Evolutionary conservation across 768 basidiomycete genomes (phyloP), one percentile per base, ranked within the genome.

Genomic region (Tremella fuciformis): DNA sequence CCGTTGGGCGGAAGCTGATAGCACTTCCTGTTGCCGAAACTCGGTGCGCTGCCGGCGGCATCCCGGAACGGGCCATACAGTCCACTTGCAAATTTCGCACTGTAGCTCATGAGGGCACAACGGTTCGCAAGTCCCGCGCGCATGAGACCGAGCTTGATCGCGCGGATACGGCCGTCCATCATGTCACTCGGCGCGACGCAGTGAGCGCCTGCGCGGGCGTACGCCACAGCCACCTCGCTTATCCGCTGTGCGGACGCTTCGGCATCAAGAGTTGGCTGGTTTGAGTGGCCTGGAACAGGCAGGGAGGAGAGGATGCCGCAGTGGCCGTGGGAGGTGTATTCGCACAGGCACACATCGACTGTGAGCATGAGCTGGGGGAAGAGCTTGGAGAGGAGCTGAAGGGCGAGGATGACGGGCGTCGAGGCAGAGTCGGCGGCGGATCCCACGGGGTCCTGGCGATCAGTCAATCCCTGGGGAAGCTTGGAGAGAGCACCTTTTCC

Each of bases 141-240:
- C 59, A 97, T 89, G 55, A 99, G 80, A 2, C 81, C 83, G 38
- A 84, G 81, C 76, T 99, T 99, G 78, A 99, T 98, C 13, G 85
- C 85, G 62, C 84, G 85, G 63, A 99, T 85, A 18, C 94, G 82
- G 0, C 94, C 96, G 74, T 99, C 96, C 92, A 98, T 98, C 96
- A 99, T 99, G 77, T 98, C 96, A 71, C 92, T 96, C 7, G 96
- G 96, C 1, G 96, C 96, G 57, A 99, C 93, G 70, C 91, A 91
- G 76, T 98, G 91, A 0, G 91, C 96, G n/a, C 96, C 96, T 0
- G 96, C 96, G 54, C 82, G 81, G 0, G 93, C 96, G 65, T 99
- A 99, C 70, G 83, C 85, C 47, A 98, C 81, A 0, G 96, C 91
- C 22, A 99, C 93, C 70, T 96, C 81, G 0, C 90, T 91, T 60